Evolutionary conservation across 1,284 basidiomycete species (phyloP).

Genomic region (Malassezia sympodialis): DNA sequence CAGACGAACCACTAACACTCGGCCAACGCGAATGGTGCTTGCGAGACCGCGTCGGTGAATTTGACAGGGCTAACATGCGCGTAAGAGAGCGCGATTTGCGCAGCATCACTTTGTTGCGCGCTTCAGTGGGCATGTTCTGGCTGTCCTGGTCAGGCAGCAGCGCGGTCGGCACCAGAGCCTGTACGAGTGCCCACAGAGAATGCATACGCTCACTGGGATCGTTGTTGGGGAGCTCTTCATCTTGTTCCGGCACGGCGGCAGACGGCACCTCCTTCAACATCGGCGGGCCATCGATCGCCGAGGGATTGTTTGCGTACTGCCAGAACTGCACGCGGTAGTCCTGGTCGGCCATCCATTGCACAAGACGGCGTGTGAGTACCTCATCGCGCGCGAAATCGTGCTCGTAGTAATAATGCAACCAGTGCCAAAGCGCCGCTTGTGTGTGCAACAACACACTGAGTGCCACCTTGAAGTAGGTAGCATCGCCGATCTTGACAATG

Average conservation of each 20-base stretch:
- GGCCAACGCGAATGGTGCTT: constrained; percentile 1
- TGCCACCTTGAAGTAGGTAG: not conserved
- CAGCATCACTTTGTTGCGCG: not conserved
- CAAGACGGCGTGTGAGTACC: not conserved
- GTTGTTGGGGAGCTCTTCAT: not conserved
- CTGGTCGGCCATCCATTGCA: constrained; percentile 7
- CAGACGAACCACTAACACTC: not conserved
- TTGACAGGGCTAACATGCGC: constrained; percentile 1
- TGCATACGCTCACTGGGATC: constrained; percentile 5
- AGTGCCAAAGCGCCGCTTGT: constrained; percentile 8
- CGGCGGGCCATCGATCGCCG: not conserved
- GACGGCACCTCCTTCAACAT: not conserved
- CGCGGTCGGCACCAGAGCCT: not conserved
- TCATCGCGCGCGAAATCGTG: constrained; percentile 8
- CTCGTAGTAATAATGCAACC: constrained; percentile 12
- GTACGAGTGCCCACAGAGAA: constrained; percentile 2
- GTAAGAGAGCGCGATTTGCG: constrained; percentile 11
- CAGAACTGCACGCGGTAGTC: not conserved
- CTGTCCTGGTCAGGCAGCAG: not conserved
- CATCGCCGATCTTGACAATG: not conserved
- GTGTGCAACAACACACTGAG: constrained; percentile 7
- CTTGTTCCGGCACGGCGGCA: not conserved
- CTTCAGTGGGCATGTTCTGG: not conserved
- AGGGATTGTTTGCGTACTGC: not conserved
- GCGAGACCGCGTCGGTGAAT: not conserved